A percentile compares a stretch with the other conserved stretches of the same genome.
Conservation (phyloP, 2,329 filamentous ascomycete species). For the Orbilia quercus region DNA sequence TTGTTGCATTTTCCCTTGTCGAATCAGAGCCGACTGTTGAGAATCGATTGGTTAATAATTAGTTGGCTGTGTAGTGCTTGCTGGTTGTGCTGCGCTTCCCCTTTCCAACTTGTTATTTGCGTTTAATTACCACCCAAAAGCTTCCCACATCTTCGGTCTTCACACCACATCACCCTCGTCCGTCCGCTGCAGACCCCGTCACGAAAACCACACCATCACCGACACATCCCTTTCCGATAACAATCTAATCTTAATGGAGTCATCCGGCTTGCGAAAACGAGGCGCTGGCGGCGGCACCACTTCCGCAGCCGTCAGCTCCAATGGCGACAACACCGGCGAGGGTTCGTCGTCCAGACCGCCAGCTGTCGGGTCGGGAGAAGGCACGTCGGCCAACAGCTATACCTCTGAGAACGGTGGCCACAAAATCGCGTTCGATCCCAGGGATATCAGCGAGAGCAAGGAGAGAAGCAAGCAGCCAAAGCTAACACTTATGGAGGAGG, state of each 20-base stretch:
- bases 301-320: constrained; percentile 73
- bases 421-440: constrained; percentile 80
- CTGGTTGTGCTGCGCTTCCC: constrained; percentile 12
- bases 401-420: constrained; percentile 81
- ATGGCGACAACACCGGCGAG: constrained; percentile 75
- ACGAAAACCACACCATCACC: constrained; percentile 12
- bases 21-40: neutral
- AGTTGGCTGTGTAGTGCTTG: neutral
- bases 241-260: constrained; percentile 51
- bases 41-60: too few species aligned
- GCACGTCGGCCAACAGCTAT: constrained; percentile 74
- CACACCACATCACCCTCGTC: constrained; percentile 4
- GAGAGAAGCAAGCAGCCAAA: constrained; percentile 98
- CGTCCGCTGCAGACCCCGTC: neutral
- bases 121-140: neutral
- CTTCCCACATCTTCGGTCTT: neutral
- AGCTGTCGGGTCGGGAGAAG: constrained; percentile 74
- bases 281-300: constrained; percentile 73
- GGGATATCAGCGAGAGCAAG: constrained; percentile 95
- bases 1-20: neutral
- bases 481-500: constrained; percentile 98
- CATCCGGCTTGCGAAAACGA: constrained; percentile 62
- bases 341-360: constrained; percentile 70
- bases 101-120: constrained; percentile 13
- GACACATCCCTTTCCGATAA: constrained; percentile 1